A percentile compares a stretch with the other conserved stretches of the same genome.
phyloP scores from a whole-genome alignment of 2,329 filamentous ascomycete species.

The Fusarium albosuccineum region DNA sequence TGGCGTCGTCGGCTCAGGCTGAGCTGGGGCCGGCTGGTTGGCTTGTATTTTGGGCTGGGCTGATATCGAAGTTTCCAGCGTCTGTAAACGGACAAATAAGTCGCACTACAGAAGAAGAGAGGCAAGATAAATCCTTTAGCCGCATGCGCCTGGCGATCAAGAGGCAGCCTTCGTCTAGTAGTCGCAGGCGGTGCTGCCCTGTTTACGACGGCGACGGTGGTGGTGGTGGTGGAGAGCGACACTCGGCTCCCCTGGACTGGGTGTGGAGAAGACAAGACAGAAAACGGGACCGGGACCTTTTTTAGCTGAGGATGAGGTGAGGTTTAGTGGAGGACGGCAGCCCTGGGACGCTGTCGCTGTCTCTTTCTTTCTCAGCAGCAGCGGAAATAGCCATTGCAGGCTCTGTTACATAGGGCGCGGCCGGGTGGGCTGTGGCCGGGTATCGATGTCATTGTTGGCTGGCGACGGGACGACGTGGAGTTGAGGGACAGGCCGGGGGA shows the following conservation, averaged over 20 bases:
- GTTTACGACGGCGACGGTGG: conserved; percentile 38
- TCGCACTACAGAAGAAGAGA: too few species aligned
- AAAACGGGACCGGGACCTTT: conserved; percentile 31
- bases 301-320: conserved; percentile 41
- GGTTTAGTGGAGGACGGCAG: conserved; percentile 29
- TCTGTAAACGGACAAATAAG: too few species aligned
- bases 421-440: neutral
- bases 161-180: conserved; percentile 39
- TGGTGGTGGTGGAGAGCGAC: conserved; percentile 35
- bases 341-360: conserved; percentile 9
- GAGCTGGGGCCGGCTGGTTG: conserved; percentile 35
- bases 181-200: conserved; percentile 34
- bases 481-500: neutral
- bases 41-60: conserved; percentile 18
- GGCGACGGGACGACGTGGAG: too few species aligned
- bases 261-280: conserved; percentile 25
- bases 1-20: conserved; percentile 17
- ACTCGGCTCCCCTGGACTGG: conserved; percentile 31
- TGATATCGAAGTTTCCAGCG: neutral
- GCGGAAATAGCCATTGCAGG: neutral
- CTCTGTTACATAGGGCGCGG: conserved; percentile 16
- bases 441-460: too few species aligned
- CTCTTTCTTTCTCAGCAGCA: neutral
- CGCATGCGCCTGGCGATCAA: conserved; percentile 8
- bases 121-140: conserved; percentile 1